phyloP scores from a whole-genome alignment of 1,139 yeast genomes.

The Geotrichum cucujoidarum region DNA sequence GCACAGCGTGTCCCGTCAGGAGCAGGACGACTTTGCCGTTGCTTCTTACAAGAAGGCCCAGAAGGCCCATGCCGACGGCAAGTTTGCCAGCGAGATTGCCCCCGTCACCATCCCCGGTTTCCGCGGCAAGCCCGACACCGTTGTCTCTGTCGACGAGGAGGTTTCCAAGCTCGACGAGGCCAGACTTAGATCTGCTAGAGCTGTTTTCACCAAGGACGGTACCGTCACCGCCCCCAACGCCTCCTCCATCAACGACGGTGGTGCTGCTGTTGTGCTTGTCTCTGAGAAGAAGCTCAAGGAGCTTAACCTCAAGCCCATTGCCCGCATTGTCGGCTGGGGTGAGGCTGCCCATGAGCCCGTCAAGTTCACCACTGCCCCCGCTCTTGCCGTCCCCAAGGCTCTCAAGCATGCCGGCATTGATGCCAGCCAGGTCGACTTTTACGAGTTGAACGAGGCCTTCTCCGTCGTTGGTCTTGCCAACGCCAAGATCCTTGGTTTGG shows the following conservation, averaged over 20 bases:
- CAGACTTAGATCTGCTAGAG: conserved; percentile 73
- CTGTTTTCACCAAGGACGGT: conserved; percentile 82
- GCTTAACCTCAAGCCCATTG: conserved; percentile 80
- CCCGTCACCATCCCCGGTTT: conserved; percentile 84
- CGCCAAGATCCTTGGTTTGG: conserved; percentile 63
- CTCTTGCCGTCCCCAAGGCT: conserved; percentile 92
- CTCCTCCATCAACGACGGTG: conserved; percentile 94
- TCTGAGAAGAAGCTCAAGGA: conserved; percentile 79
- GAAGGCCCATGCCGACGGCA: conserved; percentile 70
- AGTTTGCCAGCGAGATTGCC: conserved; percentile 72
- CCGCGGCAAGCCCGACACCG: conserved; percentile 87
- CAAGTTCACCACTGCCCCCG: conserved; percentile 92
- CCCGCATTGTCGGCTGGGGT: conserved; percentile 89
- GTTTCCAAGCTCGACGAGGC: conserved; percentile 73
- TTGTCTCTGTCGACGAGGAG: conserved; percentile 67
- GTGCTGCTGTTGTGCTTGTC: conserved; percentile 85
- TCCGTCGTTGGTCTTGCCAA: conserved; percentile 93
- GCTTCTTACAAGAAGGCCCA: conserved; percentile 80
- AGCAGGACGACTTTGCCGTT: conserved; percentile 86
- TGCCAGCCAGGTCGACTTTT: conserved; percentile 62
- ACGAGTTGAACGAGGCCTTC: conserved; percentile 95
- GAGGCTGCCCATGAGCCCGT: conserved; percentile 94
- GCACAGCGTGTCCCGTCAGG: conserved; percentile 58
- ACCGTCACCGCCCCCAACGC: conserved; percentile 97
- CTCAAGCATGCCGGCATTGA: conserved; percentile 74